Evolutionary conservation across 108 stramenopile genomes (phyloP).

Genomic region (Heterococcus sp.): DNA sequence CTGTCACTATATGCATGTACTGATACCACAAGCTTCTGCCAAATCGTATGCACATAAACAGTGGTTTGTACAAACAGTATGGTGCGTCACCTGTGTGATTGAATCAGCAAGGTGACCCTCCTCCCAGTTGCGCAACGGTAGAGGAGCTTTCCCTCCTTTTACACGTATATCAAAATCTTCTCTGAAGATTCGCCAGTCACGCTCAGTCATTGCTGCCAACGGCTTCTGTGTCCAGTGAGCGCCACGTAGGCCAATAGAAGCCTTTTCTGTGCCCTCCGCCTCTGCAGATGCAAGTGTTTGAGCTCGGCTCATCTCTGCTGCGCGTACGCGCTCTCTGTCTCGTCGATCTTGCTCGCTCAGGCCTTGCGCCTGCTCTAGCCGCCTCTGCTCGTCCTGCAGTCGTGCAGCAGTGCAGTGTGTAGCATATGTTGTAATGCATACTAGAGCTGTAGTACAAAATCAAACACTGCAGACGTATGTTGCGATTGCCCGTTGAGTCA

Average conservation of each 20-base stretch:
- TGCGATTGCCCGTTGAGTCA: no score
- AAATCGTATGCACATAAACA: no score
- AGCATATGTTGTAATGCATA: no score
- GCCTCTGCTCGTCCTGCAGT: constrained; percentile 33
- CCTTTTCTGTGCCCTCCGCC: background rate
- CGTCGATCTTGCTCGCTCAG: constrained; percentile 22
- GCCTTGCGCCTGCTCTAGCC: constrained; percentile 18
- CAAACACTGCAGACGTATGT: no score
- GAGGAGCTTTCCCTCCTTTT: constrained; percentile 76
- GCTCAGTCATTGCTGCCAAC: constrained; percentile 75
- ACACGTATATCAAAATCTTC: constrained; percentile 94
- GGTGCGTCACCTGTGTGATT: no score
- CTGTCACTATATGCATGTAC: no score
- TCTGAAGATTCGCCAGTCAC: constrained; percentile 96
- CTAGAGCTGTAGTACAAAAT: no score
- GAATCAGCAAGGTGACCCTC: constrained; percentile 52
- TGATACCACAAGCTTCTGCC: no score
- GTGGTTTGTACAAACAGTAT: no score
- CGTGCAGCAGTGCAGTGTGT: no score
- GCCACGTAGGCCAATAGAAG: constrained; percentile 7
- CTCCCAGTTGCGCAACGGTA: constrained; percentile 43
- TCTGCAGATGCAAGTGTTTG: background rate
- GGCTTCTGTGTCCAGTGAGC: constrained; percentile 53
- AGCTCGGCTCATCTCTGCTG: background rate
- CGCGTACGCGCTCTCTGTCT: constrained; percentile 24